Base-by-base conservation (phyloP, 192 early-diverging fungal genomes). In the Backusella circina region DNA sequence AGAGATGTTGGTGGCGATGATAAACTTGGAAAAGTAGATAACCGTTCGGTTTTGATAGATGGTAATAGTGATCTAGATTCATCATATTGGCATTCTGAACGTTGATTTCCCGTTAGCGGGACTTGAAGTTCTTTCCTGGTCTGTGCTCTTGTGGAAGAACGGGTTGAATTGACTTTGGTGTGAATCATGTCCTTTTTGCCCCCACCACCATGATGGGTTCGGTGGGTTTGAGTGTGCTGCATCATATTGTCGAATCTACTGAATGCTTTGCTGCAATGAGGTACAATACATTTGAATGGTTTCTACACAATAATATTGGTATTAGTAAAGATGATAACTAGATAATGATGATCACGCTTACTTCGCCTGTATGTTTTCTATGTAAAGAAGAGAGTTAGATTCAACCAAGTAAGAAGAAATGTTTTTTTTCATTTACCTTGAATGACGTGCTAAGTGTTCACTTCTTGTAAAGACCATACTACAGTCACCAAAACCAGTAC, bases 241-340 rank as follows among this genome's bases (percentile, higher is more conserved):
- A 93, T 91, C 92, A 93, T 93, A 69, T 93, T 93, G 72, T 93
- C 92, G 72, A 92, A 93, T 23, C 92, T 87, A 80, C 89, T 90
- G 65, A 93, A 93, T 76, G 84, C 83, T 51, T 89, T 85, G 67
- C 80, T 84, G 71, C 92, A 93, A 18, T 82, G 86, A 41, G 89
- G 86, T 10, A 91, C 85, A 12, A 93, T 81, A 50, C 92, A 93
- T 68, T 89, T 81, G 84, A 91, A 93, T 0, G 92, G 92, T 87
- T 93, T 89, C 84, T 93, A 79, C 4, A 73, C 8, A 23, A 47
- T 5, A 65, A 35, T 1, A 36, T 50, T 3, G 30, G 0, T n/a
- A n/a, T 65, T 67, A 74, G 18, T 15, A 65, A 30, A 18, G 4
- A 64, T 44, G 32, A 31, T 15, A 2, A 50, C 15, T 31, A 30